Conservation (phyloP, 2,329 filamentous ascomycete genomes). For the Microthyrium microscopicum region DNA sequence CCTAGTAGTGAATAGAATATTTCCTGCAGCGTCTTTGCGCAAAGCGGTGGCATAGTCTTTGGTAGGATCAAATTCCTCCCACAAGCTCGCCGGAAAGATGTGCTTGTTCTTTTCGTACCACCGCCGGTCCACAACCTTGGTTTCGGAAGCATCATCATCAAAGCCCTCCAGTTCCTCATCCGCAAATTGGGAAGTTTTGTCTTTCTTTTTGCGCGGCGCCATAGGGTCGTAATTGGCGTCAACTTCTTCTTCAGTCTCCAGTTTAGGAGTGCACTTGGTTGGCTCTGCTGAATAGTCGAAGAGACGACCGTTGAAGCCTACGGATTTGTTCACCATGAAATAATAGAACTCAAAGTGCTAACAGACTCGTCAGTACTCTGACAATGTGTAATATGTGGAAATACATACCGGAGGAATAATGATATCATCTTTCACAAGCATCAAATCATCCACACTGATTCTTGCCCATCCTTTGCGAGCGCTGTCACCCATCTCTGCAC, state of each 20-base stretch:
- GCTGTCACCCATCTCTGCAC: conserved; percentile 55
- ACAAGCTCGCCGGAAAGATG: conserved; percentile 89
- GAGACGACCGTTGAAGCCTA: conserved; percentile 55
- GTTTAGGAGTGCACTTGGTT: conserved; percentile 23
- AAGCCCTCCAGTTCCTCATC: conserved; percentile 49
- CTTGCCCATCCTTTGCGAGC: conserved; percentile 74
- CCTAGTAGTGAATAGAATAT: conserved; percentile 93
- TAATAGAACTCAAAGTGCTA: conserved; percentile 97
- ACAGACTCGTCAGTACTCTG: conserved; percentile 5
- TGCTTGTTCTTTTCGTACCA: conserved; percentile 99
- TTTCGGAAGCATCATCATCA: conserved; percentile 59
- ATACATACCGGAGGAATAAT: conserved; percentile 81
- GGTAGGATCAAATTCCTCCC: conserved; percentile 87
- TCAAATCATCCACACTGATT: conserved; percentile 85
- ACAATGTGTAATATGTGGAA: background rate
- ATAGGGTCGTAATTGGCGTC: conserved; percentile 22
- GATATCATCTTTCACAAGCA: conserved; percentile 77
- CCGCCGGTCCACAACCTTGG: conserved; percentile 85
- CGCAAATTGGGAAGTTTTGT: conserved; percentile 30
- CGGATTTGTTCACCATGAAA: conserved; percentile 78
- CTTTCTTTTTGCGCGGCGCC: conserved; percentile 19
- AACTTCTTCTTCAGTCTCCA: conserved; percentile 10
- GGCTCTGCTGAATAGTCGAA: conserved; percentile 55
- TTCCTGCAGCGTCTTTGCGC: conserved; percentile 71
- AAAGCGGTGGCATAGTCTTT: conserved; percentile 67